Base-by-base conservation (phyloP, 257 asterid species). In the Gentiana straminea region DNA sequence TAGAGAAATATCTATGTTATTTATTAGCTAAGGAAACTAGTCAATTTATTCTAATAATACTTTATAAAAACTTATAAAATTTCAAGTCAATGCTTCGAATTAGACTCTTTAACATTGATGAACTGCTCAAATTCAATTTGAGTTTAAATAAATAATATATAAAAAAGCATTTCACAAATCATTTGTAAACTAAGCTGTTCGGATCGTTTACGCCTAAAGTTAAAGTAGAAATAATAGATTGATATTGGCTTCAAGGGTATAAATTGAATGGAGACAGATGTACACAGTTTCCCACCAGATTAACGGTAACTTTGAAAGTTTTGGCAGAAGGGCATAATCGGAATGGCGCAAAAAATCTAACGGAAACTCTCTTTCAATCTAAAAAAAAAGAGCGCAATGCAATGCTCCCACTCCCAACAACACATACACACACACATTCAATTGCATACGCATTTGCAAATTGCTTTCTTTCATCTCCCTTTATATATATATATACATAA, bases 291-390 rank as follows among this genome's bases (percentile, higher is more conserved):
- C 68, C 56, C 73, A 66, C 49, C 70, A 47, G 54, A 61, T 52
- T 52, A 91, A 87, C 96, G 98, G 96, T 91, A 87, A 87, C 87
- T 78, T 84, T 64, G 24, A 24, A 24, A 24, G 62, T 66, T 71
- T 84, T 70, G 94, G 94, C 75, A 68, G 76, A 74, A 68, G 95
- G 96, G 83, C 71, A 86, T 33, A 69, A 35, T 62, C 46, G 96
- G 78, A 62, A 79, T 58, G 13, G 35, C 1, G 0, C 8, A 54
- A 62, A 47, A 75, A 58, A 34, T 4, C 7, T 15, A 67, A 64
- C 64, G 80, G 78, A 80, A 87, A 73, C 68, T 64, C 77, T 51
- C 72, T 71, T 78, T 59, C 76, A 57, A 39, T 68, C 76, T n/a
- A 62, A 49, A 48, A 62, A 49, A 48, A 45, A 66, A 66, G 4